Evolutionary conservation across 2,329 filamentous ascomycete genomes (phyloP), one percentile per base, ranked within the genome.

Genomic region (Chaetomiaceae sp.): DNA sequence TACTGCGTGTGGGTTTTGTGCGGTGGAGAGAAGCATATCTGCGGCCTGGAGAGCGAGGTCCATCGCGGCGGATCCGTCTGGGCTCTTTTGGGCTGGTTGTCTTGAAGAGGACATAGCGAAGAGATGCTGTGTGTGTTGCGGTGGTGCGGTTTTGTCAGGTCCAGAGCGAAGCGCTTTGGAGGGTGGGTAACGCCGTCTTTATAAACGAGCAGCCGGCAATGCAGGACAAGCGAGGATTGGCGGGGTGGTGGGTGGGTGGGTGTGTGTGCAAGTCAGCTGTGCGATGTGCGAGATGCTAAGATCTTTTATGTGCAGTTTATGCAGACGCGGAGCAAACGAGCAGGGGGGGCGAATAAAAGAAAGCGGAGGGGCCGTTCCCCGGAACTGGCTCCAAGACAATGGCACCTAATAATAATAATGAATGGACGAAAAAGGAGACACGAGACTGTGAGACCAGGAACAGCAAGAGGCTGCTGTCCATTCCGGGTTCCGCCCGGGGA

Each of bases 311-410:
- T 27, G 38, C n/a, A n/a, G n/a, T n/a, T 27, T 41, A 18, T 25
- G 23, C 20, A 11, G 29, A 23, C 20, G 29, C 27, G 25, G 42
- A 9, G 42, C 34, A 20, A 11, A 29, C 3, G 16, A 10, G 13
- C 8, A 32, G 36, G 16, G 18, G 11, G n/a, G n/a, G n/a, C n/a
- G 11, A 42, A 20, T n/a, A 33, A 16, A 41, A 33, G 36, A 34
- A 42, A 43, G n/a, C n/a, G 37, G 48, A 43, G 38, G 38, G 38
- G 38, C 21, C 9, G 20, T 29, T n/a, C n/a, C 40, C 48, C 14
- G 25, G 16, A n/a, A 16, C 40, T 23, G 36, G 40, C 21, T 29
- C 48, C 21, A 32, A 51, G 30, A 51, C 38, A 36, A 18, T 13
- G 16, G 40, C 38, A n/a, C 25, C 14, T 41, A 27, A 49, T 42